phyloP scores from a whole-genome alignment of 331 rosid species.

The Spiraea crenata region DNA sequence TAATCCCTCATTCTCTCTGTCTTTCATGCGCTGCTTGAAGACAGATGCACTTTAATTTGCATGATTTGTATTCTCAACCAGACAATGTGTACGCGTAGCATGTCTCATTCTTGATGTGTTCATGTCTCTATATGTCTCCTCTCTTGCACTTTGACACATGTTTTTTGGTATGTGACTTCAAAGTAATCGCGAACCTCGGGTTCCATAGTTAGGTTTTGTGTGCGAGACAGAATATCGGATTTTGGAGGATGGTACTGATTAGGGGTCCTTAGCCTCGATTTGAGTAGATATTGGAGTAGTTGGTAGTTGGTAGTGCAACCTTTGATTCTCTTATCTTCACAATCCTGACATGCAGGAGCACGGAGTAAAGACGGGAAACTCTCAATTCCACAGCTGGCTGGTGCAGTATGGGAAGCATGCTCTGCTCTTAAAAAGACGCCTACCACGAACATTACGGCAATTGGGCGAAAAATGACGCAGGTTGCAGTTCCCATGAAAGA shows the following conservation, averaged over 20 bases:
- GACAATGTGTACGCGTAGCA: not conserved
- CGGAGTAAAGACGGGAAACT: slow-evolving; percentile 35
- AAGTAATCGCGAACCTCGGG: not conserved
- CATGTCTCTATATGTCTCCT: not conserved
- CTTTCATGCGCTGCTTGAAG: not conserved
- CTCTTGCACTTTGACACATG: not conserved
- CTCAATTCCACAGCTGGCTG: slow-evolving; percentile 67
- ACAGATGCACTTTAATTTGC: not conserved
- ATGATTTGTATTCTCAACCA: not conserved
- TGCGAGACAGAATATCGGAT: too few relatives aligned
- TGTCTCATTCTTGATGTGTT: not conserved
- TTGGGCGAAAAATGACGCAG: slow-evolving; percentile 78
- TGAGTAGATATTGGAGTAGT: not conserved
- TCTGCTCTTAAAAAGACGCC: slow-evolving; percentile 79
- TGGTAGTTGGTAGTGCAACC: not conserved
- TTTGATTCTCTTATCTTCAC: slow-evolving; percentile 24
- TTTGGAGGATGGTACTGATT: not conserved
- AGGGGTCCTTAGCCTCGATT: not conserved
- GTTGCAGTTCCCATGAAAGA: slow-evolving; percentile 86
- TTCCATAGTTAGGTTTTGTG: slow-evolving; percentile 4
- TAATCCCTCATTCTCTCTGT: slow-evolving; percentile 28
- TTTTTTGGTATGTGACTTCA: not conserved
- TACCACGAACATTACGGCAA: slow-evolving; percentile 65
- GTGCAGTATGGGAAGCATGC: slow-evolving; percentile 85
- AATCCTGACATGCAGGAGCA: slow-evolving; percentile 50